Base-by-base conservation (phyloP, 139 green algal genomes). In the Pseudopediastrum boryanum region DNA sequence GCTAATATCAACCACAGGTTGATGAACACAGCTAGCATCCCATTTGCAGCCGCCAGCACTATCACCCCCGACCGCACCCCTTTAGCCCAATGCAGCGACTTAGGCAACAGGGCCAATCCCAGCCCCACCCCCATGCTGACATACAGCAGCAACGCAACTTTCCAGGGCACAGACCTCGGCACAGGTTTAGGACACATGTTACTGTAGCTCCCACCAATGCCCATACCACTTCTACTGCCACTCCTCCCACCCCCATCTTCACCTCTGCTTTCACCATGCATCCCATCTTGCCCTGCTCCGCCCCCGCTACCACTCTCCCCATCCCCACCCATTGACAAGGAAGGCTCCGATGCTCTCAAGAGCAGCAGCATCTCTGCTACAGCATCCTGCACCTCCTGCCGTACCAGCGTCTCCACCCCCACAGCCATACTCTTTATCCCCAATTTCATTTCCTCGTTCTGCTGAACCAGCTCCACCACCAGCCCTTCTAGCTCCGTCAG, bases 371-470 rank as follows among this genome's bases (percentile, higher is more conserved):
- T 29, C 31, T 76, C 31, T 10, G 23, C 29, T 51, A 25, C 8
- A 25, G 66, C 66, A 2, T 56, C n/a, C 41, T 35, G 3, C 4
- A 23, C 68, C 21, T 56, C n/a, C 41, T 35, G 3, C 4, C 23
- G 46, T 16, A 29, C 71, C 16, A 78, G 25, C 56, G 12, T 3
- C 19, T 70, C 71, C n/a, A 78, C n/a, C 54, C 25, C 56, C 0
- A 41, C n/a, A 4, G 74, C 33, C n/a, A 81, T 25, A 25, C 12
- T 42, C 25, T 54, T 63, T 1, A 81, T 21, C 76, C 82, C 36
- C 77, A 82, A 27, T 68, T 71, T 25, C 81, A 71, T 1, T 66
- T 63, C 39, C 1, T 50, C 43, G 19, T 64, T 27, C 56, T 78
- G 52, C 66, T 43, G 43, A 27, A 56, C 29, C 33, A 83, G 66